phyloP scores from a whole-genome alignment of 805 yeast species.

The Kregervanrija delftensis region DNA sequence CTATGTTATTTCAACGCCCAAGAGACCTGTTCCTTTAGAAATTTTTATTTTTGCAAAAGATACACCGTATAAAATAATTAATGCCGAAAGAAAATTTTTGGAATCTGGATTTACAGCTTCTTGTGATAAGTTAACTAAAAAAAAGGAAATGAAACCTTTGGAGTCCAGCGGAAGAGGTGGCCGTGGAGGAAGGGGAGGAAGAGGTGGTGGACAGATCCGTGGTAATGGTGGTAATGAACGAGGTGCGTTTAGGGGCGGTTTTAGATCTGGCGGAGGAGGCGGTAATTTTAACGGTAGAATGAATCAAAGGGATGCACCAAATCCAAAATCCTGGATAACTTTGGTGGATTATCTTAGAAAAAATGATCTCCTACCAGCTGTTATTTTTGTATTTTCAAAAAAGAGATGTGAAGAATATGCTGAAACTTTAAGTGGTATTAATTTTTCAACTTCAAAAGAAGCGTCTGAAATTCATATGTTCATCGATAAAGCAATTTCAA shows the following conservation, averaged over 20 bases:
- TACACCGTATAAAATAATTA: slow-evolving; percentile 65
- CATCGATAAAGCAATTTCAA: slow-evolving; percentile 78
- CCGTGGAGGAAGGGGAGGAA: slow-evolving; percentile 23
- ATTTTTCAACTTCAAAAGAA: slow-evolving; percentile 79
- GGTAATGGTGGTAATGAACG: slow-evolving; percentile 25
- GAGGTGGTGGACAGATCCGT: slow-evolving; percentile 28
- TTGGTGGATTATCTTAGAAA: slow-evolving; percentile 64
- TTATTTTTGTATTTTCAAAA: slow-evolving; percentile 87
- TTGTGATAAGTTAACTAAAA: slow-evolving; percentile 41
- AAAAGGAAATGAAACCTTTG: slow-evolving; percentile 17
- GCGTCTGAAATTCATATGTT: slow-evolving; percentile 91
- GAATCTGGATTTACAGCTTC: slow-evolving; percentile 59
- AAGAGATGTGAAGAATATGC: slow-evolving; percentile 93
- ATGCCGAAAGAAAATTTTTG: slow-evolving; percentile 62
- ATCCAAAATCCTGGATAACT: slow-evolving; percentile 70
- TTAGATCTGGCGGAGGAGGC: slow-evolving; percentile 20
- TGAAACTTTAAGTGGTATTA: slow-evolving; percentile 61
- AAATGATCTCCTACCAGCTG: slow-evolving; percentile 79
- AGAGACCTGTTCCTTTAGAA: slow-evolving; percentile 94
- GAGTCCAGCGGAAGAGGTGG: slow-evolving; percentile 18
- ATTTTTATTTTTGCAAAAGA: slow-evolving; percentile 80
- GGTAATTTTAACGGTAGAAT: slow-evolving; percentile 28
- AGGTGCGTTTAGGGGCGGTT: slow-evolving; percentile 23
- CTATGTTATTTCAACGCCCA: slow-evolving; percentile 91
- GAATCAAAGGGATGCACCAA: slow-evolving; percentile 57